Percentiles rank a stretch among this genome's conserved stretches.
phyloP scores from a whole-genome alignment of 768 basidiomycete genomes.

The Krasilnikovozyma curviuscula region DNA sequence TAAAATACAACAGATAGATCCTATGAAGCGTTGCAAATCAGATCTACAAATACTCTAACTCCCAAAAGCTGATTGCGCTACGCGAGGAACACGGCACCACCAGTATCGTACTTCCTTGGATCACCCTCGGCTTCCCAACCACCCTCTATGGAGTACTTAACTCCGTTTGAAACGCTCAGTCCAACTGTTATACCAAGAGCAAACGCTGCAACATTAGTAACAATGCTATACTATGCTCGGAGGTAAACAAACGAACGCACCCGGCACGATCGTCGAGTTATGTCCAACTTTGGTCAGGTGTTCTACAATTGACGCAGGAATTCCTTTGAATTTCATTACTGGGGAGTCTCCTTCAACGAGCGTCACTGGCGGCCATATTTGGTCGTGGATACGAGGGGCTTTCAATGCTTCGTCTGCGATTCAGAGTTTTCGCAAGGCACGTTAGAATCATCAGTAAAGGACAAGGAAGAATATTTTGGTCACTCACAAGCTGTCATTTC shows the following conservation, averaged over 20 bases:
- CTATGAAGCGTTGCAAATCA: no score
- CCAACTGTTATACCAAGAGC: not conserved
- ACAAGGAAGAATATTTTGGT: not conserved
- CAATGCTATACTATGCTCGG: not conserved
- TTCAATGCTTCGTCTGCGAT: constrained; percentile 3
- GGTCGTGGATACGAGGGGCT: constrained; percentile 7
- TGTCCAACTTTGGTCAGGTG: not conserved
- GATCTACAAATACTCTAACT: no score
- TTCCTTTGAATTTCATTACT: not conserved
- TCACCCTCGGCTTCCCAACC: constrained; percentile 11
- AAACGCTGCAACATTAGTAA: not conserved
- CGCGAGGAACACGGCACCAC: constrained; percentile 1
- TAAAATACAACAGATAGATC: no score
- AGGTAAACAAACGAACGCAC: not conserved
- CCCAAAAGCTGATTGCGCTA: no score
- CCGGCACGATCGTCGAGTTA: constrained; percentile 7
- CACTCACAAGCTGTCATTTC: constrained; percentile 2
- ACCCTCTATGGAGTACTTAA: not conserved
- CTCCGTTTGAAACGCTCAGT: constrained; percentile 1
- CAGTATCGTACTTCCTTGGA: constrained; percentile 6
- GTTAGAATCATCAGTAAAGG: not conserved
- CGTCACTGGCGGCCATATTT: constrained; percentile 4
- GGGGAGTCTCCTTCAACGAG: constrained; percentile 1
- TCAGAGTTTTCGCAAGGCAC: no score
- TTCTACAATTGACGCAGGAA: not conserved